Evolutionary conservation across 2,329 filamentous ascomycete species (phyloP), one percentile per base, ranked within the genome.

Genomic region (Mycosphaerella arachidis): DNA sequence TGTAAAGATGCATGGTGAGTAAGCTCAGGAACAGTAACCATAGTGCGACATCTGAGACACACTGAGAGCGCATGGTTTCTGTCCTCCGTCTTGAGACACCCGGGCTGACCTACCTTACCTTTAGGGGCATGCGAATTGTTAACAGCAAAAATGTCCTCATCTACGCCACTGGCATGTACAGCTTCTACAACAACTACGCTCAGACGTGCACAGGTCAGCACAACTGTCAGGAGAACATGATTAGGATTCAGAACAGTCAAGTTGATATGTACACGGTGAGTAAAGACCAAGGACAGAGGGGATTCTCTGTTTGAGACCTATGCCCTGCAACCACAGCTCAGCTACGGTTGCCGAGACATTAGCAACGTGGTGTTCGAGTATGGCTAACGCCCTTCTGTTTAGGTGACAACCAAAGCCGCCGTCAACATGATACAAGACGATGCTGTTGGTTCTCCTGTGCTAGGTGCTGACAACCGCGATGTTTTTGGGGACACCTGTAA

Each of bases 161-260:
- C 67, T 80, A 79, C 68, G 76, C 77, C 48, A 71, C 75, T 1
- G 79, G 79, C 77, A 72, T 89, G 81, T 78, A 78, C 73, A 79
- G 75, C 54, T 86, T 85, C 77, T 86, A 85, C 76, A 76, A 82
- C 67, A 80, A 83, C 72, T 86, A 85, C 72, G 70, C 70, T 35
- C 81, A 84, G 67, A 69, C 69, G 13, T 84, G 82, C 66, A 71
- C 83, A 3, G 3, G 27, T 56, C 67, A 68, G 6, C 69, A 82
- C 55, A 75, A 78, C 66, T 85, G 82, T 72, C 82, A 84, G 72
- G 68, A 74, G 63, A 70, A 80, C 71, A 81, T 81, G 71, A 77
- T 81, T 60, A 67, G 73, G 66, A 72, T 81, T 53, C 74, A 77
- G 53, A 70, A 68, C 64, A 73, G 68, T 56, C 75, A 79, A 57